Evolutionary conservation across 179 eudicot genomes (phyloP), one percentile per base, ranked within the genome.

Genomic region (Sideroxylon spinosum): DNA sequence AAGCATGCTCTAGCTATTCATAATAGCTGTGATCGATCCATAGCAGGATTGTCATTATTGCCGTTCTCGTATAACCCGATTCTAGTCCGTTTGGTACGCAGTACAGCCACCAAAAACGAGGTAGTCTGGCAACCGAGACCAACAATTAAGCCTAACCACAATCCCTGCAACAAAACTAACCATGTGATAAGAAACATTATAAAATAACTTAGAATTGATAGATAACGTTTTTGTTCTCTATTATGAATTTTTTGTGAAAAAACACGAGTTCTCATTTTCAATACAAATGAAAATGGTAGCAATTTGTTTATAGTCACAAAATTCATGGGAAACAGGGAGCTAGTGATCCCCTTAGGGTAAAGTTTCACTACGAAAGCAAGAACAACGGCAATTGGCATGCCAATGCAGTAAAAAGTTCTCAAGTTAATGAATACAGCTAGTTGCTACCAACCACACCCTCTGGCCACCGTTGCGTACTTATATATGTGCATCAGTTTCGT

Each of bases 71-170:
- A 80, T 22, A 85, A 74, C 20, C 80, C 85, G 20, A 84, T 48
- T 73, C 53, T 79, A 4, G 72, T 68, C 97, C 97, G 90, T 57
- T 86, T 86, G 55, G 78, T 73, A 12, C 86, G 71, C 48, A 55
- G 60, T 5, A 87, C 79, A 19, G 90, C 83, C 73, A 91, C 44
- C 67, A 79, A 78, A 59, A 59, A 23, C 4, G 63, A 10, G 63
- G 3, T 6, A 16, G 63, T 23, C 63, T 59, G 63, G 63, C 63
- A 59, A 7, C 20, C n/a, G 22, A 59, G 63, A 2, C 63, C 63
- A 23, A 4, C 10, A 20, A 59, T 16, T 19, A 59, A 19, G 22
- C 63, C 63, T 23, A 87, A 78, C 91, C 92, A 90, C 23, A 89
- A 82, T 17, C 94, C 44, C 44, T 37, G 44, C 44, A 37, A 37